Conservation (phyloP, 345 rosid genomes). For the Murraya paniculata region DNA sequence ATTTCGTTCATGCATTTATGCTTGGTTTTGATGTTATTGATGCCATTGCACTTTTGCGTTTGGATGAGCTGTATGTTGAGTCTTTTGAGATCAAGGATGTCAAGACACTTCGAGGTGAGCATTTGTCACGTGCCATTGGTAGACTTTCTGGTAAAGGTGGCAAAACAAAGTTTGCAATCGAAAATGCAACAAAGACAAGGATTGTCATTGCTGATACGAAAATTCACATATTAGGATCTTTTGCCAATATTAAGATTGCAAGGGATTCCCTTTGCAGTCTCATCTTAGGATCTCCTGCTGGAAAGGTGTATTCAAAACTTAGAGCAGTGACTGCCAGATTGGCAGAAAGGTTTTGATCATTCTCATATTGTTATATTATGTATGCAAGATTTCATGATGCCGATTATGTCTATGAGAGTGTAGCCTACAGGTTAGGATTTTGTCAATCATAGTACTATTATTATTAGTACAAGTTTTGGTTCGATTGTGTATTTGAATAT, state of each 20-base stretch:
- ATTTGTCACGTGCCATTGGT: constrained; percentile 81
- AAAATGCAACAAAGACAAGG: constrained; percentile 80
- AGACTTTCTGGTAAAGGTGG: constrained; percentile 88
- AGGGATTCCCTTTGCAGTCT: constrained; percentile 86
- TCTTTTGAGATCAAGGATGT: constrained; percentile 92
- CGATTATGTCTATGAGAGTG: not conserved
- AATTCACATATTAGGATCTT: constrained; percentile 78
- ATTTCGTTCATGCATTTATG: constrained; percentile 92
- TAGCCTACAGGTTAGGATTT: not conserved
- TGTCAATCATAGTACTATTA: not conserved
- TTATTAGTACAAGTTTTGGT: too few relatives aligned
- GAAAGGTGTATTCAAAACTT: constrained; percentile 54
- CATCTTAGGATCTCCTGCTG: constrained; percentile 87
- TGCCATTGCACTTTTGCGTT: constrained; percentile 67
- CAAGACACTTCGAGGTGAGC: constrained; percentile 82
- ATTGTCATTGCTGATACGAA: constrained; percentile 81
- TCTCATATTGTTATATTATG: not conserved
- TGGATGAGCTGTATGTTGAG: constrained; percentile 83
- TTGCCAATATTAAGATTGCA: constrained; percentile 75
- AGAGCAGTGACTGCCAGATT: constrained; percentile 38
- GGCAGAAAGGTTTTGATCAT: constrained; percentile 39
- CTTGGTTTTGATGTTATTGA: constrained; percentile 76
- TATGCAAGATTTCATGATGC: not conserved
- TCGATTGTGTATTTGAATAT: not conserved
- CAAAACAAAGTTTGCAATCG: constrained; percentile 78